Percentiles rank a stretch among this genome's conserved stretches.
Evolutionary conservation across 2,329 filamentous ascomycete genomes (phyloP).

Genomic region (Beauveria pseudobassiana): DNA sequence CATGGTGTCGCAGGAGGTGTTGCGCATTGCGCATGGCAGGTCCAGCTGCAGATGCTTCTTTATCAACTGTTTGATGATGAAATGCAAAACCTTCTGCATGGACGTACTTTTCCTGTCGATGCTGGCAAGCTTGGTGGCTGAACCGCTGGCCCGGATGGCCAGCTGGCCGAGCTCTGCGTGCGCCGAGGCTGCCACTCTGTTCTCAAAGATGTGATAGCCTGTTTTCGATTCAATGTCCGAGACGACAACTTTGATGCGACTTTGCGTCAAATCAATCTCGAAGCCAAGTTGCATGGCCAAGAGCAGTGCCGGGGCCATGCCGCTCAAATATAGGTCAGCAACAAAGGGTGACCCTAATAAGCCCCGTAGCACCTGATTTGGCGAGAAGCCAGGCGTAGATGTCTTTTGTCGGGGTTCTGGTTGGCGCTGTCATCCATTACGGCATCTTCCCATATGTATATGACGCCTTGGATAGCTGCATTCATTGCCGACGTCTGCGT

Average conservation of each 20-base stretch:
- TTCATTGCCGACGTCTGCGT: background rate
- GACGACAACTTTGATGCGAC: conserved; percentile 24
- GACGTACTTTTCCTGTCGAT: conserved; percentile 29
- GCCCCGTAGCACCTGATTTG: conserved; percentile 14
- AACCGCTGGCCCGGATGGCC: conserved; percentile 27
- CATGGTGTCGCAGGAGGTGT: conserved; percentile 20
- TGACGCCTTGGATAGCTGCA: conserved; percentile 23
- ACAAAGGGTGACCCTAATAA: conserved; percentile 23
- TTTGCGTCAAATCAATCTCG: conserved; percentile 26
- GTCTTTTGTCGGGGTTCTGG: background rate
- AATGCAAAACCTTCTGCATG: conserved; percentile 25
- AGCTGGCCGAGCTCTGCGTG: conserved; percentile 23
- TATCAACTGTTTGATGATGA: conserved; percentile 18
- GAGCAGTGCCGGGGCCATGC: conserved; percentile 30
- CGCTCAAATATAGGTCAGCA: conserved; percentile 18
- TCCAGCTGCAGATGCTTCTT: background rate
- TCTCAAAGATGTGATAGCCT: conserved; percentile 27
- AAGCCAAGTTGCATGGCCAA: conserved; percentile 25
- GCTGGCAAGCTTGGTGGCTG: conserved; percentile 29
- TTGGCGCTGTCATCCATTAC: conserved; percentile 17
- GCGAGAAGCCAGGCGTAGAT: background rate
- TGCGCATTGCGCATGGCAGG: conserved; percentile 8
- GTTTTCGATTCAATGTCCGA: conserved; percentile 28
- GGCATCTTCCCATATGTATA: conserved; percentile 20
- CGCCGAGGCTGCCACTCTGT: conserved; percentile 20